Percentiles rank a stretch among this genome's conserved stretches.
Conservation (phyloP, 164 flowering plant genomes). For the Vitis labrusca region DNA sequence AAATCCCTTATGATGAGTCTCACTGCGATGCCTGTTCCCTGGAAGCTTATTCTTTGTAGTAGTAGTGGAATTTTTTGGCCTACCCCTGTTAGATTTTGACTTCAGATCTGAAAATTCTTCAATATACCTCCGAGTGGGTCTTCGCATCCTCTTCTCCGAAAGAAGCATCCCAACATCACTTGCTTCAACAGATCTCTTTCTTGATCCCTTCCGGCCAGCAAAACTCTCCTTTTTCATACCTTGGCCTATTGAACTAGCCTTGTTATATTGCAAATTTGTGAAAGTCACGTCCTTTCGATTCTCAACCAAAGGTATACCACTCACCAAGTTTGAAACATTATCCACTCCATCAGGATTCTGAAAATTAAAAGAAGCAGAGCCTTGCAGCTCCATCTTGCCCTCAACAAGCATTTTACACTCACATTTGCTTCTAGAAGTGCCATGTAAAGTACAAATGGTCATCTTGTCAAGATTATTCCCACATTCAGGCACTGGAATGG, state of each 20-base stretch:
- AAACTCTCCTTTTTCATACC: constrained; percentile 4
- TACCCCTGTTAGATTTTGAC: constrained; percentile 22
- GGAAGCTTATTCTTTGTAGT: constrained; percentile 11
- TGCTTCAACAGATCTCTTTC: constrained; percentile 20
- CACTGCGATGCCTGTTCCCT: constrained; percentile 23
- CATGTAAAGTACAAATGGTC: constrained; percentile 30
- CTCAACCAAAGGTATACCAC: constrained; percentile 23
- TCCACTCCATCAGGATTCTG: constrained; percentile 26
- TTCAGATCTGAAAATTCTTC: constrained; percentile 51
- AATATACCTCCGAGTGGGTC: constrained; percentile 66
- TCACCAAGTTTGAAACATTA: constrained; percentile 26
- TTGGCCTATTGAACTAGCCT: constrained; percentile 1
- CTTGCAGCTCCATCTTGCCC: constrained; percentile 32
- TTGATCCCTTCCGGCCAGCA: constrained; percentile 3
- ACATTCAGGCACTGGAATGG: constrained; percentile 29
- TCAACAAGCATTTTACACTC: constrained; percentile 29
- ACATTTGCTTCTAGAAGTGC: constrained; percentile 31
- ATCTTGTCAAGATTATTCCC: constrained; percentile 30
- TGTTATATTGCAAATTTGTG: constrained; percentile 7
- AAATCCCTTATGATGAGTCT: constrained; percentile 20
- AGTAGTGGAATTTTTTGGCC: constrained; percentile 21
- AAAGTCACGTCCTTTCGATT: constrained; percentile 15
- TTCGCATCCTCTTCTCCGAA: constrained; percentile 56
- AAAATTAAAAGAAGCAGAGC: constrained; percentile 29
- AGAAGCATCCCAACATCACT: constrained; percentile 13